phyloP scores from a whole-genome alignment of 1,284 basidiomycete species.

The Cutaneotrichosporon cavernicola region DNA sequence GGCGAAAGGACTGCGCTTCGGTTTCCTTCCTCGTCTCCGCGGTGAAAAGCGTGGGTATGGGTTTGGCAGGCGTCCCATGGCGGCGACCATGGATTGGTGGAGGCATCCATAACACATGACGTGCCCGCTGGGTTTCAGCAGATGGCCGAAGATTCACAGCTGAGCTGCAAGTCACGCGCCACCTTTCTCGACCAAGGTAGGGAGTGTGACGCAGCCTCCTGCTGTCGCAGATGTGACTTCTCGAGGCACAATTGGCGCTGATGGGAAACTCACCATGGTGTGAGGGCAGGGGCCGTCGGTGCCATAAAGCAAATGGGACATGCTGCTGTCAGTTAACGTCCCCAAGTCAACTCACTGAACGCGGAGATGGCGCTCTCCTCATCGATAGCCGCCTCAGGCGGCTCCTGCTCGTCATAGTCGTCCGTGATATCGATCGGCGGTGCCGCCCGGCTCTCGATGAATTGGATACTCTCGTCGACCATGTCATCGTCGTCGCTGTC shows the following conservation, averaged over 20 bases:
- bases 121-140: conserved; percentile 39
- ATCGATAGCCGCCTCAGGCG: conserved; percentile 12
- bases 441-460: conserved; percentile 8
- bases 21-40: not conserved
- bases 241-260: too few relatives aligned
- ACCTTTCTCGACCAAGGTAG: not conserved
- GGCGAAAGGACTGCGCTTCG: conserved; percentile 15
- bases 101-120: conserved; percentile 47
- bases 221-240: too few relatives aligned
- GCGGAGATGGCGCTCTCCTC: conserved; percentile 17
- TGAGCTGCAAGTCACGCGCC: too few relatives aligned
- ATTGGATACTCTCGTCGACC: conserved; percentile 21
- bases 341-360: conserved; percentile 19
- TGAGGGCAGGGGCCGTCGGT: conserved; percentile 40
- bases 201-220: too few relatives aligned
- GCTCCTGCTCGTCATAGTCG: conserved; percentile 13
- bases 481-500: conserved; percentile 10
- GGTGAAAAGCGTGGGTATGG: conserved; percentile 27
- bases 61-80: conserved; percentile 40
- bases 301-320: conserved; percentile 48
- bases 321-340: conserved; percentile 24
- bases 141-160: too few relatives aligned
- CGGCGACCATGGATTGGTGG: conserved; percentile 39
- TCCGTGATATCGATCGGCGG: conserved; percentile 6
- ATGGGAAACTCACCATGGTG: conserved; percentile 36